Percentiles rank a stretch among this genome's conserved stretches.
Conservation (phyloP, 2,329 filamentous ascomycete genomes). For the Ilyonectria robusta region DNA sequence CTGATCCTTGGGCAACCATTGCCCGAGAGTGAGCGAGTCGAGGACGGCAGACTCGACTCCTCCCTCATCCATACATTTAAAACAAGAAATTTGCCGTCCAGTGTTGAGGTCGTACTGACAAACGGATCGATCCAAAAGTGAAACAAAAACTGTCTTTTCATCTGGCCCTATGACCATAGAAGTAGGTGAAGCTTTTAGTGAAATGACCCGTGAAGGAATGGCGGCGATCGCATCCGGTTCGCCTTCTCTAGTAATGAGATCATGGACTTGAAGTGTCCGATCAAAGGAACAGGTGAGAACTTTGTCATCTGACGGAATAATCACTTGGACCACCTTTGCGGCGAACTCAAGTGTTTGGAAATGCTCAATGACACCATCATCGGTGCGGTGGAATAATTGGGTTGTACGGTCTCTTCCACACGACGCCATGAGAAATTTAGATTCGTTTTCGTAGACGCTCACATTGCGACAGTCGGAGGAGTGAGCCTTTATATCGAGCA, state of each 20-base stretch:
- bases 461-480: constrained; percentile 88
- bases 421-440: constrained; percentile 79
- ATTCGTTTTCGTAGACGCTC: constrained; percentile 75
- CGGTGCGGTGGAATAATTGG: constrained; percentile 82
- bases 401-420: constrained; percentile 92
- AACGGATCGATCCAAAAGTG: constrained; percentile 72
- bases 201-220: constrained; percentile 81
- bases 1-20: constrained; percentile 66
- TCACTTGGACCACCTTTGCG: constrained; percentile 81
- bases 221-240: constrained; percentile 80
- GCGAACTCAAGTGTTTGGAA: constrained; percentile 96
- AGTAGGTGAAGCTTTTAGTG: constrained; percentile 87
- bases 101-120: constrained; percentile 75
- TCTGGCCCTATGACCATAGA: constrained; percentile 83
- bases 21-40: constrained; percentile 80
- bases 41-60: constrained; percentile 86
- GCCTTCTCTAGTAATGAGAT: constrained; percentile 79
- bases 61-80: constrained; percentile 87
- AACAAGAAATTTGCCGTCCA: constrained; percentile 79
- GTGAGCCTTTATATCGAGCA: constrained; percentile 87
- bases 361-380: constrained; percentile 75
- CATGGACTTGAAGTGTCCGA: constrained; percentile 86
- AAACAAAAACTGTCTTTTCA: constrained; percentile 70
- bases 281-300: constrained; percentile 91
- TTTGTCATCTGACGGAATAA: constrained; percentile 82